Evolutionary conservation across 176 grass and related monocot genomes (phyloP).

Genomic region (Echinochloa phyllopogon): DNA sequence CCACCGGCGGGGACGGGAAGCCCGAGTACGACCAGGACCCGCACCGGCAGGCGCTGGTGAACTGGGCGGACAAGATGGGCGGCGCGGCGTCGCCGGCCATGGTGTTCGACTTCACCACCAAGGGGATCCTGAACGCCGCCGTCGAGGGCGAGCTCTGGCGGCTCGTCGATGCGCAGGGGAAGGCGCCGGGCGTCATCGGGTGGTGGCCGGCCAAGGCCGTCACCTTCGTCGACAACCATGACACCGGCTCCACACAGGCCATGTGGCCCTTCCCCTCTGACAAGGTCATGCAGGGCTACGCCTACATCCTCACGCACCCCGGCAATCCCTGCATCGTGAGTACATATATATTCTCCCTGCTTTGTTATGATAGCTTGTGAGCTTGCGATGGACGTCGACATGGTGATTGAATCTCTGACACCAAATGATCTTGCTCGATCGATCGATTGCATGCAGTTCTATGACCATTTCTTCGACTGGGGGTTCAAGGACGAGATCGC

Average conservation of each 20-base stretch:
- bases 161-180: conserved; percentile 50
- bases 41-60: conserved; percentile 31
- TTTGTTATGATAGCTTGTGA: too few species aligned
- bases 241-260: conserved; percentile 76
- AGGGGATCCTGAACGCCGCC: conserved; percentile 7
- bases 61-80: conserved; percentile 26
- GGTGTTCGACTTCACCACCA: conserved; percentile 23
- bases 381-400: too few species aligned
- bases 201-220: conserved; percentile 70
- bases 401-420: too few species aligned
- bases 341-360: background rate
- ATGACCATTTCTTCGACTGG: conserved; percentile 5
- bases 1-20: conserved; percentile 6
- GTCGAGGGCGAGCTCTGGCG: conserved; percentile 40
- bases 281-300: conserved; percentile 84
- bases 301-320: conserved; percentile 82
- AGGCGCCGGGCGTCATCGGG: conserved; percentile 66
- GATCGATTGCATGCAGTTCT: background rate
- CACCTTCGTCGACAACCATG: conserved; percentile 93
- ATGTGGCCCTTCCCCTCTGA: conserved; percentile 71
- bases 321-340: conserved; percentile 79
- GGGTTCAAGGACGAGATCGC: conserved; percentile 3
- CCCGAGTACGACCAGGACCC: conserved; percentile 24
- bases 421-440: too few species aligned
- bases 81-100: background rate